phyloP scores from a whole-genome alignment of 768 basidiomycete species.

The Coprinopsis strossmayeri region DNA sequence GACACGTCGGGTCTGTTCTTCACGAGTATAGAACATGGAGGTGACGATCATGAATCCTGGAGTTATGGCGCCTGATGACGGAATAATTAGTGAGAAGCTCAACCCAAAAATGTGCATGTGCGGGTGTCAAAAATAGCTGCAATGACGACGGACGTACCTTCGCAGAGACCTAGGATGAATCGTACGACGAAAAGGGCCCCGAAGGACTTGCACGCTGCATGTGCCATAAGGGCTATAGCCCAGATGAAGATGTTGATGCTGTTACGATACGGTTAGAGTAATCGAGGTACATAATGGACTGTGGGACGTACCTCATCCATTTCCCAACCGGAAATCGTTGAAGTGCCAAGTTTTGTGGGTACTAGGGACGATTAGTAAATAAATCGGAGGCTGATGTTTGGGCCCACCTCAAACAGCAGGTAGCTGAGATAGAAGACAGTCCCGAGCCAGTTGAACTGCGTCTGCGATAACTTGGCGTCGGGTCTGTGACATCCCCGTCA shows the following conservation, averaged over 20 bases:
- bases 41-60: conserved; percentile 74
- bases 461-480: conserved; percentile 55
- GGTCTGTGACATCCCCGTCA: conserved; percentile 28
- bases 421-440: conserved; percentile 72
- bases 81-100: too few species aligned
- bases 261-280: not conserved
- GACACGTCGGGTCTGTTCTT: conserved; percentile 60
- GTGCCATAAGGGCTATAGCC: conserved; percentile 51
- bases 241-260: conserved; percentile 65
- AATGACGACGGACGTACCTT: conserved; percentile 45
- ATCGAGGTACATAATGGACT: not conserved
- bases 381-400: not conserved
- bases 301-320: conserved; percentile 62
- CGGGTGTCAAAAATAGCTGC: too few species aligned
- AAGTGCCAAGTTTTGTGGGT: conserved; percentile 66
- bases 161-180: conserved; percentile 65
- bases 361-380: conserved; percentile 16
- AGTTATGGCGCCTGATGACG: conserved; percentile 35
- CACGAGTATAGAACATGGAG: conserved; percentile 73
- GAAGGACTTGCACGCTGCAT: conserved; percentile 70
- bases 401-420: conserved; percentile 45
- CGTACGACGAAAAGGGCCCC: conserved; percentile 57
- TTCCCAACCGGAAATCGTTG: conserved; percentile 71
- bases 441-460: conserved; percentile 64
- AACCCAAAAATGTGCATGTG: too few species aligned